Conservation (phyloP, 1,284 basidiomycete species). For the Puccinia sorghi region DNA sequence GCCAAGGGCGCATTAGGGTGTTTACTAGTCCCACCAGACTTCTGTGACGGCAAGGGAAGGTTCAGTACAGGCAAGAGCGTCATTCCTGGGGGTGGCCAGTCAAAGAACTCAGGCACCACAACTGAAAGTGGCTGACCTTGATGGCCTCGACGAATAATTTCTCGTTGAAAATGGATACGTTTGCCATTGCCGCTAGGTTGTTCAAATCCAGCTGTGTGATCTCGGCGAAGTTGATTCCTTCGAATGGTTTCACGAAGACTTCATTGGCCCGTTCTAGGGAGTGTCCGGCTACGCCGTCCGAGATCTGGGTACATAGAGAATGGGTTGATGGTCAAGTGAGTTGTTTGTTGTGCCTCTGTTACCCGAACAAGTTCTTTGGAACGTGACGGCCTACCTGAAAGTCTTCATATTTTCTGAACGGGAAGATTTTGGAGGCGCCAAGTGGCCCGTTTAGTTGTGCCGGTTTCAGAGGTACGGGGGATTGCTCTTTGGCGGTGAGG, state of each 20-base stretch:
- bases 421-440: constrained; percentile 3
- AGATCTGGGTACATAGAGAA: not conserved
- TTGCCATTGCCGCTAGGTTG: not conserved
- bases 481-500: not conserved
- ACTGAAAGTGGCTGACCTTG: not conserved
- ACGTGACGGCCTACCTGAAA: not conserved
- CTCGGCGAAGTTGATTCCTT: not conserved
- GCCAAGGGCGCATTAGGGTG: not conserved
- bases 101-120: not conserved
- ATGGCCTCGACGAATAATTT: not conserved
- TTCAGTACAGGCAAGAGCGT: too few species aligned
- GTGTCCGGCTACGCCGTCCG: constrained; percentile 6
- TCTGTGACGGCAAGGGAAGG: not conserved
- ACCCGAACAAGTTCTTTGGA: too few species aligned
- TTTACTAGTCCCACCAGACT: not conserved
- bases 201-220: constrained; percentile 4
- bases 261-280: constrained; percentile 8
- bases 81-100: too few species aligned
- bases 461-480: not conserved
- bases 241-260: constrained; percentile 10
- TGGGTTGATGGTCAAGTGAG: not conserved
- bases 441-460: not conserved
- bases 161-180: not conserved
- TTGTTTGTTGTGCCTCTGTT: too few species aligned
- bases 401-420: constrained; percentile 1